Base-by-base conservation (phyloP, 176 grass and related monocot species). In the Urochloa ruziziensis region DNA sequence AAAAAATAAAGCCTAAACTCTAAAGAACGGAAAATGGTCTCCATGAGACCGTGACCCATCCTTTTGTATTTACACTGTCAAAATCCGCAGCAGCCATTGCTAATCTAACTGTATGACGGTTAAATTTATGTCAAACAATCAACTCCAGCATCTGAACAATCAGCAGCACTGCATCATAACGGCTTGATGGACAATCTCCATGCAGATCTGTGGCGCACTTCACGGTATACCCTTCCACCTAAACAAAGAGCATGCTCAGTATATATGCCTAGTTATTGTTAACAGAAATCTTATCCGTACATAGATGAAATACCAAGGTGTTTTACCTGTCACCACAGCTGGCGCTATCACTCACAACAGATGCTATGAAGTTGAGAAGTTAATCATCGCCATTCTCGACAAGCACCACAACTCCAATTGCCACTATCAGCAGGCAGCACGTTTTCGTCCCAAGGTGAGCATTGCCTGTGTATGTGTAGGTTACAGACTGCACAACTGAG, bases 351-450 rank as follows among this genome's bases (percentile, higher is more conserved):
- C 49, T 72, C 16, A 33, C 39, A n/a, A 76, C 30, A 74, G 62
- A 80, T 80, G 62, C 37, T 73, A 40, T 33, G 4, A 74, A 60
- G 39, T 60, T 42, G 32, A 82, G 7, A 79, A 74, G 46, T 56
- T 80, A 62, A 52, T 90, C 74, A 88, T 48, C 75, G 79, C 85
- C 79, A 88, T 40, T 92, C 90, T 64, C 82, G 87, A 80, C 93
- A 95, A 83, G 63, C 53, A 63, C 93, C 90, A 84, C 93, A 95
- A 19, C 82, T 95, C 93, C 93, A 95, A 40, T 34, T 86, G 56
- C 57, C 40, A 62, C 57, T 53, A 52, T 69, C 67, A 57, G 70
- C 40, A 39, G 70, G 82, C 15, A 83, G 48, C 28, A 37, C 85
- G 42, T 53, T 83, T 70, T 90, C 75, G 7, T 86, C 82, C 93